phyloP scores from a whole-genome alignment of 2,329 filamentous ascomycete species.

The Colletotrichum limetticola region DNA sequence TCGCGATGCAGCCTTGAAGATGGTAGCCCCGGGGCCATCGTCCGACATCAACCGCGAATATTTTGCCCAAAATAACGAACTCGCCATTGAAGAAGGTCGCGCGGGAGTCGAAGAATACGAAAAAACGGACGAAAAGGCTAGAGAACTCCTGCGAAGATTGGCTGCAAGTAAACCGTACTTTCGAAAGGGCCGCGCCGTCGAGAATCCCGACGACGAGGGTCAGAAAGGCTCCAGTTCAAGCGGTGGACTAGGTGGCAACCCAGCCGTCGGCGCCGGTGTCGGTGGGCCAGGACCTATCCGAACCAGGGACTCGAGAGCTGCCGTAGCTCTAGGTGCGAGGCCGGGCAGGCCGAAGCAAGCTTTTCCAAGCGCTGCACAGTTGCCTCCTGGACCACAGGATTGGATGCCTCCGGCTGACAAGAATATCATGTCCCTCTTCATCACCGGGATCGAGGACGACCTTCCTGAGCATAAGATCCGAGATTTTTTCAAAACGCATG shows the following conservation, averaged over 20 bases:
- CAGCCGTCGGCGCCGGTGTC: conserved; percentile 64
- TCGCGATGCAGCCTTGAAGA: conserved; percentile 95
- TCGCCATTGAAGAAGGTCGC: conserved; percentile 91
- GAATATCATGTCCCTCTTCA: conserved; percentile 91
- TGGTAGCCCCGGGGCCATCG: conserved; percentile 93
- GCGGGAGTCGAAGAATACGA: conserved; percentile 90
- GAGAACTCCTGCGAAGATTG: conserved; percentile 84
- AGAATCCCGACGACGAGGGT: conserved; percentile 57
- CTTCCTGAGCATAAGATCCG: conserved; percentile 92
- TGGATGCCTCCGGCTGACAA: conserved; percentile 85
- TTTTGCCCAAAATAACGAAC: conserved; percentile 97
- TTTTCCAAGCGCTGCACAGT: conserved; percentile 77
- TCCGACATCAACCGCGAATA: conserved; percentile 96
- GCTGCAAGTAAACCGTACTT: conserved; percentile 97
- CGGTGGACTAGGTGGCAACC: conserved; percentile 51
- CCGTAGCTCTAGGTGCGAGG: conserved; percentile 59
- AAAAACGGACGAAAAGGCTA: conserved; percentile 96
- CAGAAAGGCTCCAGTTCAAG: conserved; percentile 43
- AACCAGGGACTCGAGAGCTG: conserved; percentile 72
- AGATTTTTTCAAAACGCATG: conserved; percentile 88
- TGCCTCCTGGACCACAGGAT: conserved; percentile 85
- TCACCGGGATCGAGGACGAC: conserved; percentile 96
- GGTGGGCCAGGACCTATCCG: conserved; percentile 82
- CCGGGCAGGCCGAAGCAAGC: conserved; percentile 62
- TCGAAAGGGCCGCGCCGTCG: conserved; percentile 83